Evolutionary conservation across 2,329 filamentous ascomycete species (phyloP).

Genomic region (Verticillium alfalfae): DNA sequence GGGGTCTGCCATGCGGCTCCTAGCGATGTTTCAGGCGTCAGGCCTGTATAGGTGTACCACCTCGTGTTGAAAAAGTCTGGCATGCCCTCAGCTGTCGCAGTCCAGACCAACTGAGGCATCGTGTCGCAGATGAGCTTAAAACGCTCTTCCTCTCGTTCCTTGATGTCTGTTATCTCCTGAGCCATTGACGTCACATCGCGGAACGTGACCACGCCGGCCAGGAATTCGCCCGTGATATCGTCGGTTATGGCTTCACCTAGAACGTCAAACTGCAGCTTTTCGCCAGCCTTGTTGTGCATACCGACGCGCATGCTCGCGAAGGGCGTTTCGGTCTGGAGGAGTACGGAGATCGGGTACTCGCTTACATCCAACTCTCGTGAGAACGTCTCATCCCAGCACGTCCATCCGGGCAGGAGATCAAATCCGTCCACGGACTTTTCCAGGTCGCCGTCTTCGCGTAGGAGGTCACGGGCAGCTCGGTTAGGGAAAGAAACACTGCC

Average conservation of each 20-base stretch:
- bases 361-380: slow-evolving; percentile 46
- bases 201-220: slow-evolving; percentile 67
- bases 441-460: slow-evolving; percentile 34
- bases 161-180: slow-evolving; percentile 63
- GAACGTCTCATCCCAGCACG: slow-evolving; percentile 63
- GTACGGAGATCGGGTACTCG: slow-evolving; percentile 62
- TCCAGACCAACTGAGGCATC: slow-evolving; percentile 71
- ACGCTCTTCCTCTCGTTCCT: slow-evolving; percentile 64
- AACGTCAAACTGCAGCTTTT: slow-evolving; percentile 56
- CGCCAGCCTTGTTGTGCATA: slow-evolving; percentile 48
- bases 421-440: slow-evolving; percentile 37
- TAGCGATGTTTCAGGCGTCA: slow-evolving; percentile 55
- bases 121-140: slow-evolving; percentile 74
- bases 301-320: slow-evolving; percentile 58
- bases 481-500: slow-evolving; percentile 70
- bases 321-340: slow-evolving; percentile 56
- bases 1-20: slow-evolving; percentile 57
- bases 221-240: slow-evolving; percentile 61
- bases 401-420: slow-evolving; percentile 56
- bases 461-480: slow-evolving; percentile 52
- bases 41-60: slow-evolving; percentile 77
- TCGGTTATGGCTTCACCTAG: slow-evolving; percentile 64
- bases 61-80: slow-evolving; percentile 70
- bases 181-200: slow-evolving; percentile 68
- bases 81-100: slow-evolving; percentile 57